Base-by-base conservation (phyloP, 805 yeast species). In the Ogataea minuta region DNA sequence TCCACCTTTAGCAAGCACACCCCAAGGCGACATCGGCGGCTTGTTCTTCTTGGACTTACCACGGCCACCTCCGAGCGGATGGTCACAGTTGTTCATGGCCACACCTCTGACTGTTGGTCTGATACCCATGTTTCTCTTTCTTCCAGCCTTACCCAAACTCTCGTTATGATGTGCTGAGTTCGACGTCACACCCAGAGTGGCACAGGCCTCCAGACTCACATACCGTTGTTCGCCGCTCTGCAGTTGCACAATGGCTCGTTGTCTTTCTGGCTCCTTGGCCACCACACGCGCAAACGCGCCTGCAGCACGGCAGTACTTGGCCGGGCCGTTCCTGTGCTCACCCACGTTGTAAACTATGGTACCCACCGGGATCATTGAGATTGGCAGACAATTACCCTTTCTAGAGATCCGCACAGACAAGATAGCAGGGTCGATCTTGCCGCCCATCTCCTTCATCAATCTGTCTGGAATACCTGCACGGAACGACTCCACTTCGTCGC, bases 31-130 rank as follows among this genome's bases (percentile, higher is more conserved):
- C 72, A 84, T 87, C 13, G 98, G 86, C 44, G 84, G 75, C 70
- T 88, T 91, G 68, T 91, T 90, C 49, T 96, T 87, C 80, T 93
- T 93, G 45, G 95, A 85, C 67, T 93, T 93, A 78, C 99, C 99
- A 76, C 99, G 82, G 70, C 99, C 99, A 82, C 99, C 99, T 74
- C 99, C 99, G 59, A 88, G 90, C 50, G 99, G 99, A 71, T 93
- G 99, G 66, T 93, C 97, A 61, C 81, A 79, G 49, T 93, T 93
- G 68, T 93, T 93, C 96, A 87, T 88, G 34, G 99, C 98, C 54
- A 88, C 86, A 77, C 99, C 99, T 72, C 99, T 84, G 27, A 90
- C 97, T 36, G 82, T 79, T 25, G 99, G 99, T 66, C 98, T 81
- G 57, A 84, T 81, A 48, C 98, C 99, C 60, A 84, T 71, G 73